Evolutionary conservation across 2,329 filamentous ascomycete species (phyloP), one percentile per base, ranked within the genome.

Genomic region (Cladosporium cucumerinum): DNA sequence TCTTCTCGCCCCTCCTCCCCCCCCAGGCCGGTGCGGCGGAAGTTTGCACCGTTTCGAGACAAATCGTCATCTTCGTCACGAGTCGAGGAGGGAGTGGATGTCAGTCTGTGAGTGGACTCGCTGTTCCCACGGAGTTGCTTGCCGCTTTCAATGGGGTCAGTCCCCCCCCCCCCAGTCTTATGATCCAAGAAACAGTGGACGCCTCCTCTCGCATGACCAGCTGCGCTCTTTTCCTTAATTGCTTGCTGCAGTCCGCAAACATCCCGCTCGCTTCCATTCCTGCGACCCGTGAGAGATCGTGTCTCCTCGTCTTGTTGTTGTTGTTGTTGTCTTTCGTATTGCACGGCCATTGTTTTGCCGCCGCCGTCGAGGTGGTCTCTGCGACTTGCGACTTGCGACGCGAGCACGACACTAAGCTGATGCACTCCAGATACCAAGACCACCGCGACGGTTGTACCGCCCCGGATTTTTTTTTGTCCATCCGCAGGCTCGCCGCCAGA

Each of bases 11-110:
- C 28, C 4, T 32, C 28, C 59, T 12, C 25, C 7, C 28, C 10
- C 28, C 51, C 21, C 18, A 48, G 6, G 4, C 18, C 14, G 18
- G 12, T 26, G 23, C 55, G 18, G 60, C 51, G 51, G 60, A 62
- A 54, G 49, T 62, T 55, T 55, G 30, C 30, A 30, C 60, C 49
- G 23, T 18, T 55, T 62, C 25, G 23, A 54, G 49, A 55, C 43
- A 51, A 51, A 34, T 30, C 57, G 57, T 48, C 30, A 48, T 48
- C 30, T 21, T 32, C 49, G 21, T 49, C 23, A 25, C 30, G 34
- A 36, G 32, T 12, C 8, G 32, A 34, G 32, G 32, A 34, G n/a
- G n/a, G n/a, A n/a, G n/a, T n/a, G n/a, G n/a, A n/a, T n/a, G n/a
- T n/a, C n/a, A n/a, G n/a, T n/a, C n/a, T n/a, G n/a, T n/a, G n/a